phyloP scores from a whole-genome alignment of 371 early-diverging fungal species.

The Massospora cicadina region DNA sequence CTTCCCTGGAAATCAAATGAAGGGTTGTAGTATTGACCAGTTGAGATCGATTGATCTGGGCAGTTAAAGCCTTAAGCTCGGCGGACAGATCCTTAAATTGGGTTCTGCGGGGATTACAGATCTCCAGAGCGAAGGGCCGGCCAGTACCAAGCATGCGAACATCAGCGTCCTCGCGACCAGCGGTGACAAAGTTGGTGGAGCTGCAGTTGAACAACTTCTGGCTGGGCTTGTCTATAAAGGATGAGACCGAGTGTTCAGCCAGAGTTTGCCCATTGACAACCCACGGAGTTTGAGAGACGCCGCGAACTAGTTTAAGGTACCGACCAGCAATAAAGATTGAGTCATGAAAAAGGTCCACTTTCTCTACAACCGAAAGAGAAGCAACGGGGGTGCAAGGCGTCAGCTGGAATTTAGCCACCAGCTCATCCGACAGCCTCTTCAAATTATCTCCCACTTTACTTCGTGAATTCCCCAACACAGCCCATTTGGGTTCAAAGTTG shows the following conservation, averaged over 20 bases:
- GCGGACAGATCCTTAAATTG: constrained; percentile 18
- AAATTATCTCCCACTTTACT: background rate
- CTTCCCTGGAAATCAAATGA: constrained; percentile 16
- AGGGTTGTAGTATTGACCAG: background rate
- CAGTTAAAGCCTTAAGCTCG: constrained; percentile 15
- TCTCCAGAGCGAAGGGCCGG: constrained; percentile 81
- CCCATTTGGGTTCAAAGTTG: background rate
- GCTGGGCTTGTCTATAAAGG: constrained; percentile 44
- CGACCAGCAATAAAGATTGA: constrained; percentile 29
- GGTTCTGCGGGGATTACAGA: constrained; percentile 54
- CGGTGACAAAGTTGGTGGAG: constrained; percentile 63
- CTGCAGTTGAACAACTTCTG: constrained; percentile 28
- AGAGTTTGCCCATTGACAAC: constrained; percentile 43
- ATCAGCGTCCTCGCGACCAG: constrained; percentile 95
- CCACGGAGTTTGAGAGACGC: constrained; percentile 83
- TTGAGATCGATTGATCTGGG: background rate
- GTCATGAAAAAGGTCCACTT: background rate
- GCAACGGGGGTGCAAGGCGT: background rate
- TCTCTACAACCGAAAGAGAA: background rate
- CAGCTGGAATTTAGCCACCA: background rate
- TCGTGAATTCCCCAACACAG: background rate
- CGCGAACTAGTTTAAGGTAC: constrained; percentile 69
- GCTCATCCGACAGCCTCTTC: background rate
- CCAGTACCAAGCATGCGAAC: constrained; percentile 91
- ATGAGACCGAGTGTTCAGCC: constrained; percentile 63